Percentiles rank a stretch among this genome's conserved stretches.
Conservation (phyloP, 2,329 filamentous ascomycete species). For the Pseudogymnoascus verrucosus region DNA sequence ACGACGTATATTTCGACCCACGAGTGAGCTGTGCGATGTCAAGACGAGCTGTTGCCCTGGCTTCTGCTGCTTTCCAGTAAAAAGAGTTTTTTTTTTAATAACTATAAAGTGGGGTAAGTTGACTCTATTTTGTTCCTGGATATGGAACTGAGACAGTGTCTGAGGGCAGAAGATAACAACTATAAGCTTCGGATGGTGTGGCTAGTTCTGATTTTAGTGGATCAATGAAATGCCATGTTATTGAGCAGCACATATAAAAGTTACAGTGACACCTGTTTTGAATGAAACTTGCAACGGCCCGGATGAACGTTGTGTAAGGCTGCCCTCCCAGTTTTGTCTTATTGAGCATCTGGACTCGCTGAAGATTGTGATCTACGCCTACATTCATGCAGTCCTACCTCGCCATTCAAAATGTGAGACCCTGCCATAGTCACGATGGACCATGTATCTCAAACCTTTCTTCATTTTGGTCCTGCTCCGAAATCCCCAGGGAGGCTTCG, state of each 20-base stretch:
- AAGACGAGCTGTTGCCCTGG: not conserved
- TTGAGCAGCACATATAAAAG: not conserved
- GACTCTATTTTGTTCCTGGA: not conserved
- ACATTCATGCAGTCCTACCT: constrained; percentile 1
- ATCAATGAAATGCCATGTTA: not conserved
- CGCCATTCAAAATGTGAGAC: not conserved
- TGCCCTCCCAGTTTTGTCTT: not conserved
- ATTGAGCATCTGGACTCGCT: not conserved
- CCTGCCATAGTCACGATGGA: not conserved
- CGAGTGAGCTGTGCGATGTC: not conserved
- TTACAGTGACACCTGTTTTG: not conserved
- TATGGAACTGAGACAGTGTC: not conserved
- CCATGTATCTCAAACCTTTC: not conserved
- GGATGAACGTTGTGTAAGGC: not conserved
- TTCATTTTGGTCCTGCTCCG: not conserved
- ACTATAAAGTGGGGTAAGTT: not conserved
- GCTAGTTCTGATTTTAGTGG: not conserved
- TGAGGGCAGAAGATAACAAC: not conserved
- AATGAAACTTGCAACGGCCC: not conserved
- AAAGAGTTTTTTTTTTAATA: not conserved
- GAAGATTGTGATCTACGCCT: not conserved
- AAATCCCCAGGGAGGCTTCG: too few relatives aligned
- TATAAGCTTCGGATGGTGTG: not conserved
- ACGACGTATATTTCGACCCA: not conserved
- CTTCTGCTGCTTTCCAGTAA: not conserved